These are phyloP conservation scores for Entamoeba invadens DNA, from an alignment of 208 protist species.

Conservation along the genomic window DNA sequence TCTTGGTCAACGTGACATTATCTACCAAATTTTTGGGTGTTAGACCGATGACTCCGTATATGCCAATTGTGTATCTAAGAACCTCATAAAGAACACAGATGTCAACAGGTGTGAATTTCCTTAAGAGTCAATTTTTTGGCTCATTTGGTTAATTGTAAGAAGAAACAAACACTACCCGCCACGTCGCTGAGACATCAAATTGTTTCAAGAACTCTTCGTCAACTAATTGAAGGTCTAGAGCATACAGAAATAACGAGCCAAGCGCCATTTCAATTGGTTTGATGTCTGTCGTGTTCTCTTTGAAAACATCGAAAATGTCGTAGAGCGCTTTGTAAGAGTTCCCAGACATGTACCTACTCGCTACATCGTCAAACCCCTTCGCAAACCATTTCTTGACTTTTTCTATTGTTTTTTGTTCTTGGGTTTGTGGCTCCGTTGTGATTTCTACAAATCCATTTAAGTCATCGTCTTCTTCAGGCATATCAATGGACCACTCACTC, in stretches of 20 bases:
- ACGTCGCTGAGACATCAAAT: not conserved
- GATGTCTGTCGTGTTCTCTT: not conserved
- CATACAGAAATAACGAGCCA: not conserved
- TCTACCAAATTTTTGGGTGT: not conserved
- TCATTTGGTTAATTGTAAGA: too few species aligned
- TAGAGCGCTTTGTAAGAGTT: not conserved
- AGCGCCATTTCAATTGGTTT: not conserved
- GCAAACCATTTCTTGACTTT: not conserved
- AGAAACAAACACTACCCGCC: too few species aligned
- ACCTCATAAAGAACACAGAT: not conserved
- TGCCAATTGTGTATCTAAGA: not conserved
- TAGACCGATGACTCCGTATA: not conserved
- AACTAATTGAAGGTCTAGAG: not conserved
- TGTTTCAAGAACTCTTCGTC: not conserved
- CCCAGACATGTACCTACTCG: not conserved
- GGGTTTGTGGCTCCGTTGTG: too few species aligned
- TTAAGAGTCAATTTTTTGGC: too few species aligned
- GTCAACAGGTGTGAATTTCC: too few species aligned
- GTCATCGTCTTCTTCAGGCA: too few species aligned
- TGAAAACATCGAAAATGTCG: not conserved
- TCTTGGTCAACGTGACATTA: not conserved
- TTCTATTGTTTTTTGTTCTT: too few species aligned
- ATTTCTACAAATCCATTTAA: too few species aligned
- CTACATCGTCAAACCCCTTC: not conserved
- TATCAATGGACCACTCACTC: too few species aligned